Evolutionary conservation across 2,329 filamentous ascomycete genomes (phyloP), one percentile per base, ranked within the genome.

Genomic region (Hypoxylon sp.): DNA sequence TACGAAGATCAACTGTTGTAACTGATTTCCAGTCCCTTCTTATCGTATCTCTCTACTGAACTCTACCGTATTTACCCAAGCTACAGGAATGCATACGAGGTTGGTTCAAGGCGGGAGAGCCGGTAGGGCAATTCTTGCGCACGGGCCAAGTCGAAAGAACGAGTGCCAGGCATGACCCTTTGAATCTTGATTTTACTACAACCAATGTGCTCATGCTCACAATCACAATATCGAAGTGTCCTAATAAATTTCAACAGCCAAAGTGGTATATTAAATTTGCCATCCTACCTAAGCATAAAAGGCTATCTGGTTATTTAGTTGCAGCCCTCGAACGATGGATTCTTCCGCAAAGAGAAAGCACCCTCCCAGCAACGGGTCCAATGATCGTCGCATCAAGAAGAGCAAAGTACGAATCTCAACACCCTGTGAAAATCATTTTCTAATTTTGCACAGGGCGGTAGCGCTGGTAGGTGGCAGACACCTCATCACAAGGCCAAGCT

Each of bases 401-500:
- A 80, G 78, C 69, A 80, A 79, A 71, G 76, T 76, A 66, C 5
- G 15, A 4, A 2, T 19, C 34, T 26, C 13, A 20, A 28, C 34
- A 15, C 10, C 2, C 26, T 28, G n/a, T 54, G 20, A 11, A 8
- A 6, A 19, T 17, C 26, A 46, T 11, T 20, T 50, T 19, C 46
- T 58, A 17, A 49, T n/a, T 10, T 5, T 17, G 24, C 28, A 2
- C 34, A 85, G 82, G 80, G 82, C 34, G 85, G 86, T 58, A 83
- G 80, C 58, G 78, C 78, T 60, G 85, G 85, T 10, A 86, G 82
- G 73, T 90, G 87, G 87, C 83, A 84, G 72, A 89, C 87, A 24
- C 79, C 87, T 13, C 83, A 87, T 63, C 86, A 89, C 47, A 80
- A 82, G 70, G 77, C 79, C 32, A 88, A 84, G 72, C 68, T 79